A percentile compares a stretch with the other conserved stretches of the same genome.
Evolutionary conservation across 2,329 filamentous ascomycete species (phyloP).

Genomic region (Penicillium polonicum): DNA sequence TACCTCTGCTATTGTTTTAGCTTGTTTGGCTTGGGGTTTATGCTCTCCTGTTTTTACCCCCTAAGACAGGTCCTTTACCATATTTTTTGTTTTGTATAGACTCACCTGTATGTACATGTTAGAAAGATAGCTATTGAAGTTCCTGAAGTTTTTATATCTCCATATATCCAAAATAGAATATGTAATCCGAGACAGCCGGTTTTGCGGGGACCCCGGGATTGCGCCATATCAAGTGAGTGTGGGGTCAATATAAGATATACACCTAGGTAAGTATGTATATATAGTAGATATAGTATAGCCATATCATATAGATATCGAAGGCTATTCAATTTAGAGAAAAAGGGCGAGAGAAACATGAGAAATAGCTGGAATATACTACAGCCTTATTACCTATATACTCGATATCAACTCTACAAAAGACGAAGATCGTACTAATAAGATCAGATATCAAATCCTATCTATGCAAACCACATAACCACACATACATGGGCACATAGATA

Average conservation of each 20-base stretch:
- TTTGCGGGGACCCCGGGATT: slow-evolving; percentile 11
- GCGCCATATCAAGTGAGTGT: slow-evolving; percentile 1
- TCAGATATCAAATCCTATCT: neutral
- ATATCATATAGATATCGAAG: too few species aligned
- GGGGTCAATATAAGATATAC: neutral
- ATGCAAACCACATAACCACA: neutral
- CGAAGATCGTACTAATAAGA: too few species aligned
- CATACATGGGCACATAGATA: neutral
- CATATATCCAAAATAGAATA: neutral
- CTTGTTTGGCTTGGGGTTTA: neutral
- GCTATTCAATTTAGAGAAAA: too few species aligned
- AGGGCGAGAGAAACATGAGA: too few species aligned
- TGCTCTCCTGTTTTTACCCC: neutral
- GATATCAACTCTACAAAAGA: too few species aligned
- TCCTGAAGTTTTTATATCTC: neutral
- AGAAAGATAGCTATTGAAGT: neutral
- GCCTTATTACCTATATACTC: too few species aligned
- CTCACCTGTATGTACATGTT: neutral
- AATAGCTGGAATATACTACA: too few species aligned
- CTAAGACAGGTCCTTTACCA: neutral
- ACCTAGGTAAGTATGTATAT: neutral
- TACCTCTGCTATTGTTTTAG: neutral
- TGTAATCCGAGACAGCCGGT: neutral
- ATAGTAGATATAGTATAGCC: neutral
- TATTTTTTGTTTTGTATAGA: neutral